phyloP scores from a whole-genome alignment of 305 asterid genomes.

The Salvia sclarea region DNA sequence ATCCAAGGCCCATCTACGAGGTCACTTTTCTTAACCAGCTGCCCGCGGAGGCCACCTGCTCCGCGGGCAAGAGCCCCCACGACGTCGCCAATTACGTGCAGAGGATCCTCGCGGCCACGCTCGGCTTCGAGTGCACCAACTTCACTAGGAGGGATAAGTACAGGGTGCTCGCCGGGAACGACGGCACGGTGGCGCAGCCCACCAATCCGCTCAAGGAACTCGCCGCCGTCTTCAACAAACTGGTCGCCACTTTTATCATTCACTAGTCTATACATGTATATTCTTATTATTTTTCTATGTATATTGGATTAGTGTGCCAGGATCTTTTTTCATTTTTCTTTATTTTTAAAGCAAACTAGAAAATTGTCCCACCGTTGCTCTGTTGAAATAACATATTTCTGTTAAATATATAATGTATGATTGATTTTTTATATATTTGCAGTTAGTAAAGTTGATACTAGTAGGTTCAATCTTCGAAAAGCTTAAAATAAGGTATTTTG shows the following conservation, averaged over 20 bases:
- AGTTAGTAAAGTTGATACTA: too few relatives aligned
- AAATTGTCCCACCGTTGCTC: too few relatives aligned
- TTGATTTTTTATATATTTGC: too few relatives aligned
- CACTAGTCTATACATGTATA: conserved; percentile 2
- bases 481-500: too few relatives aligned
- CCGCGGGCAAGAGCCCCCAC: conserved; percentile 77
- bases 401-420: too few relatives aligned
- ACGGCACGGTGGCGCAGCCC: conserved; percentile 50
- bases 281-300: too few relatives aligned
- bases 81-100: conserved; percentile 95
- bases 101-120: conserved; percentile 67
- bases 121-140: conserved; percentile 91
- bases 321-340: too few relatives aligned
- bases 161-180: conserved; percentile 76
- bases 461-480: too few relatives aligned
- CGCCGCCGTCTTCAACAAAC: conserved; percentile 36
- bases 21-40: conserved; percentile 79
- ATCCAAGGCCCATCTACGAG: conserved; percentile 83
- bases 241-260: conserved; percentile 49
- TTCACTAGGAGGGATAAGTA: conserved; percentile 85
- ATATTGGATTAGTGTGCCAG: too few relatives aligned
- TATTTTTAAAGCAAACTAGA: too few relatives aligned
- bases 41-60: conserved; percentile 85
- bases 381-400: too few relatives aligned
- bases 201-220: conserved; percentile 33